Percentiles rank a stretch among this genome's conserved stretches.
Conservation (phyloP, 2,329 filamentous ascomycete genomes). For the Tolypocladium capitatum region DNA sequence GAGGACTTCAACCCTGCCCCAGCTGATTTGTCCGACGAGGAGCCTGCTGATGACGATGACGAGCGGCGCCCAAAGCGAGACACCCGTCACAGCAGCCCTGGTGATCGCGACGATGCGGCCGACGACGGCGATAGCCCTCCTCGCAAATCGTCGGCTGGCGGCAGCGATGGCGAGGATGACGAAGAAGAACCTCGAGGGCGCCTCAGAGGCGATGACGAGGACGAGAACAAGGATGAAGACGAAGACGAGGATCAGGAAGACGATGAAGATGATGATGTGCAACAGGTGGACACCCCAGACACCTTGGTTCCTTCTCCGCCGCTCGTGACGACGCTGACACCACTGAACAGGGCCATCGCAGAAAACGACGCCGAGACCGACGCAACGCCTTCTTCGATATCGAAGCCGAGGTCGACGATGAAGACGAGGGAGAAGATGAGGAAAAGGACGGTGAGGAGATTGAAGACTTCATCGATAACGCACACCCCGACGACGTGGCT, state of each 20-base stretch:
- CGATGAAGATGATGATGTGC: slow-evolving; percentile 55
- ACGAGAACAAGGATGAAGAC: slow-evolving; percentile 25
- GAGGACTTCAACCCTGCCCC: slow-evolving; percentile 80
- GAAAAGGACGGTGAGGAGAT: slow-evolving; percentile 78
- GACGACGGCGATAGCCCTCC: slow-evolving; percentile 24
- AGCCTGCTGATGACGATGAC: slow-evolving; percentile 24
- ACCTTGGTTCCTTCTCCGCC: too few species aligned
- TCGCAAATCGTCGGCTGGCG: slow-evolving; percentile 8
- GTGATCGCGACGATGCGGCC: slow-evolving; percentile 8
- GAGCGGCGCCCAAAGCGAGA: slow-evolving; percentile 22
- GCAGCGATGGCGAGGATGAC: slow-evolving; percentile 26
- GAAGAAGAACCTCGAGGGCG: slow-evolving; percentile 14
- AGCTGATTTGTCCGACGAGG: slow-evolving; percentile 56
- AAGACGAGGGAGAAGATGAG: slow-evolving; percentile 76
- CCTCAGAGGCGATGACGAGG: slow-evolving; percentile 18
- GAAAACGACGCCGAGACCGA: slow-evolving; percentile 67
- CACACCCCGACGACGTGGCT: slow-evolving; percentile 78
- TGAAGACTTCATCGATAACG: slow-evolving; percentile 76
- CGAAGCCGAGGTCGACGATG: slow-evolving; percentile 95
- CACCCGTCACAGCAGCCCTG: slow-evolving; percentile 25
- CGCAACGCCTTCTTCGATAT: slow-evolving; percentile 90
- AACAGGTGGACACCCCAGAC: slow-evolving; percentile 33
- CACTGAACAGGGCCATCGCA: slow-evolving; percentile 44
- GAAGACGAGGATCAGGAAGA: slow-evolving; percentile 42
- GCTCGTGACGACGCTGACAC: slow-evolving; percentile 10